phyloP scores from a whole-genome alignment of 2,329 filamentous ascomycete genomes.

The Pseudogymnoascus sp. region DNA sequence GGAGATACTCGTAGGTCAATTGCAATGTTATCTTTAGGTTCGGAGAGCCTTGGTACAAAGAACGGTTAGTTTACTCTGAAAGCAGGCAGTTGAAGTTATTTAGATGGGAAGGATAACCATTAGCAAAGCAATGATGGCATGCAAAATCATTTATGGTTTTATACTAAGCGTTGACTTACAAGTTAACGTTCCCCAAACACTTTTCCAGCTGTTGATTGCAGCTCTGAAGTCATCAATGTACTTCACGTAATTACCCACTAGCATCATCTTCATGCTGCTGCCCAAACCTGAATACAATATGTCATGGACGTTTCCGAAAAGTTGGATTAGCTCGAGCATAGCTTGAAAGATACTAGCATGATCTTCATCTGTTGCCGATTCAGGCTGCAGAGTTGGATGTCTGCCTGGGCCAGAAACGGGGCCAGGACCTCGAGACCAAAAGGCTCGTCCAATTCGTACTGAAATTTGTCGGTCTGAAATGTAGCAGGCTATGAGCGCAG shows the following conservation, averaged over 20 bases:
- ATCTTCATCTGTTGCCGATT: slow-evolving; percentile 53
- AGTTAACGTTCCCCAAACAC: slow-evolving; percentile 57
- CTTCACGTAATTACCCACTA: slow-evolving; percentile 65
- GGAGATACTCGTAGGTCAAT: slow-evolving; percentile 64
- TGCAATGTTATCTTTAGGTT: slow-evolving; percentile 59
- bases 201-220: slow-evolving; percentile 63
- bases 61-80: background rate
- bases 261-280: slow-evolving; percentile 60
- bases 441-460: slow-evolving; percentile 62
- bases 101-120: background rate
- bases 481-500: slow-evolving; percentile 42
- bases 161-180: slow-evolving; percentile 36
- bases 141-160: background rate
- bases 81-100: background rate
- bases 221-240: slow-evolving; percentile 67
- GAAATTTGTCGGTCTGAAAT: slow-evolving; percentile 56
- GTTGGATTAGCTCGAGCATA: slow-evolving; percentile 60
- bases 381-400: slow-evolving; percentile 51
- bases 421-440: slow-evolving; percentile 66
- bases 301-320: slow-evolving; percentile 68
- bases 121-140: background rate
- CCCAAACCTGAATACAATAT: slow-evolving; percentile 65
- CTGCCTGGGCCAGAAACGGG: slow-evolving; percentile 47
- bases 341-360: slow-evolving; percentile 63
- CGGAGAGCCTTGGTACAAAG: slow-evolving; percentile 42